Conservation (phyloP, 371 early-diverging fungal genomes). For the Apophysomyces variabilis region DNA sequence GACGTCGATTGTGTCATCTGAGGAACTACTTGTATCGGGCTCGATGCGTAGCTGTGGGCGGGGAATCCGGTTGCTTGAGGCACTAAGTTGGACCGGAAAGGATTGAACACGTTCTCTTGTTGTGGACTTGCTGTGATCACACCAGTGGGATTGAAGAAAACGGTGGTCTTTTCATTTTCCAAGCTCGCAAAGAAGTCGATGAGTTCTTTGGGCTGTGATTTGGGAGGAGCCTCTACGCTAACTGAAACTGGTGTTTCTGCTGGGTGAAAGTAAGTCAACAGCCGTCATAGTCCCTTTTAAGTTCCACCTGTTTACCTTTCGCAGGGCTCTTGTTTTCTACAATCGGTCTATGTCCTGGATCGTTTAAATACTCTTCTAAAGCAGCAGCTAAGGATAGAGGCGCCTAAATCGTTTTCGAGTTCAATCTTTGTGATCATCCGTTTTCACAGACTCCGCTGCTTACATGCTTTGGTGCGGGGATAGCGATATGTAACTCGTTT, state of each 20-base stretch:
- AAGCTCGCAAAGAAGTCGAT: conserved; percentile 82
- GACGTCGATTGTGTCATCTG: conserved; percentile 16
- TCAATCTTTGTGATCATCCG: not conserved
- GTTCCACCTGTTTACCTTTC: too few relatives aligned
- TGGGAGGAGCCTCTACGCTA: not conserved
- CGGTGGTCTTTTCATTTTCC: conserved; percentile 61
- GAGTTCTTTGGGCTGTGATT: conserved; percentile 55
- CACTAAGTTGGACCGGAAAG: conserved; percentile 13
- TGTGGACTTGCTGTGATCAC: not conserved
- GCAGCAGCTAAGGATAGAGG: conserved; percentile 84
- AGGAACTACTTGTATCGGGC: conserved; percentile 8
- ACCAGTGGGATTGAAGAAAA: conserved; percentile 42
- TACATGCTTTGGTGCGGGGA: conserved; percentile 87
- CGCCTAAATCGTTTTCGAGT: conserved; percentile 51
- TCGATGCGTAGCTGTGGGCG: not conserved
- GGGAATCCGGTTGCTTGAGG: not conserved
- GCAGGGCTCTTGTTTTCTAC: conserved; percentile 26
- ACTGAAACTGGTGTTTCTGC: conserved; percentile 10
- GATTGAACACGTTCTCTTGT: conserved; percentile 6
- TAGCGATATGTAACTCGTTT: conserved; percentile 71
- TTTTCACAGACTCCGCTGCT: conserved; percentile 3
- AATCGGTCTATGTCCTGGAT: conserved; percentile 69
- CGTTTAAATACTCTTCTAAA: conserved; percentile 84
- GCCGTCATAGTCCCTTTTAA: not conserved
- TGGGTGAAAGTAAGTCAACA: not conserved